Base-by-base conservation (phyloP, 345 rosid species). In the Brassica rapa region DNA sequence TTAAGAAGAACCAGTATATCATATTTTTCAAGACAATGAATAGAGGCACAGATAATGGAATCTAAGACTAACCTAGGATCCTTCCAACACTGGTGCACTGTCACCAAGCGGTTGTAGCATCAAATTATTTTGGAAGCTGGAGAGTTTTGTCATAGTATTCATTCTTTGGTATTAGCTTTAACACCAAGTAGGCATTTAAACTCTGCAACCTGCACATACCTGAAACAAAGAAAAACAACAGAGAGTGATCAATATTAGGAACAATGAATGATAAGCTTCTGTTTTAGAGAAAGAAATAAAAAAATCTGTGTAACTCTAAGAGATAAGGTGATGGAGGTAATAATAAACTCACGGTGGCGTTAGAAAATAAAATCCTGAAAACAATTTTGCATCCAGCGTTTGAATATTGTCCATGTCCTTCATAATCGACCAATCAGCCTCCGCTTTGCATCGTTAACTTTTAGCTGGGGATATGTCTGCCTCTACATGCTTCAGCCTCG, bases 31-130 rank as follows among this genome's bases (percentile, higher is more conserved):
- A 63, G 4, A 21, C 15, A 30, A 21, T n/a, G 32, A 75, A 25
- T 62, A 43, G 65, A 43, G 49, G 30, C 11, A 14, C 64, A 80
- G 53, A 53, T 24, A 62, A 4, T 37, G 60, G 49, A 74, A 70
- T 43, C 23, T 68, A 37, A 68, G 78, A 73, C 83, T 64, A 39
- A 90, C 96, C 97, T 73, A 92, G 82, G 84, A 94, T 94, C 86
- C 92, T 90, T 75, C 89, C 83, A 39, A 92, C 88, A 55, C 86
- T 86, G 80, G 79, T 75, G 67, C 97, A 94, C 23, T 90, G 97
- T 11, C 91, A 81, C 97, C 98, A 94, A 82, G 89, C 83, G 10
- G 85, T 85, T 80, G 97, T 89, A 30, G 97, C 93, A 85, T 94
- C 98, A 75, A 76, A 94, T 39, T 39, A 4, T 82, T 83, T 24